A percentile compares a stretch with the other conserved stretches of the same genome.
These are phyloP conservation scores for Aspergillus puulaauensis DNA, from an alignment of 2,329 filamentous ascomycete genomes.

Conservation along the genomic window DNA sequence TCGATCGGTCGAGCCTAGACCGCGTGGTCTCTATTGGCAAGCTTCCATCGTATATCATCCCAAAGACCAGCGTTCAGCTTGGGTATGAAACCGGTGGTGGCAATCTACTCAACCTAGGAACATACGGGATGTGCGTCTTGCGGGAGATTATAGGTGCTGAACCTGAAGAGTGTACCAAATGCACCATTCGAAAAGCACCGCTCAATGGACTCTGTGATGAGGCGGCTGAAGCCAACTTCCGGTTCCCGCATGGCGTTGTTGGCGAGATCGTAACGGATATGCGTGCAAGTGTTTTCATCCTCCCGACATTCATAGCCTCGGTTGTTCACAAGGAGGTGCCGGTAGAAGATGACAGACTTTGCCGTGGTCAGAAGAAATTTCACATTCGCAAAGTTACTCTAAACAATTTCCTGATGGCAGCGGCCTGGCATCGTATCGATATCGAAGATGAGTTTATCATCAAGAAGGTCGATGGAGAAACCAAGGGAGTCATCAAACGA, in stretches of 20 bases:
- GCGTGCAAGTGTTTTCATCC: constrained; percentile 2
- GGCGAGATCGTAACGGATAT: constrained; percentile 18
- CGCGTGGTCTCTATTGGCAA: background rate
- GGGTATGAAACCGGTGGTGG: constrained; percentile 45
- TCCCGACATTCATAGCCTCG: background rate
- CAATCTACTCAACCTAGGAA: constrained; percentile 36
- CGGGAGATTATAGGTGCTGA: constrained; percentile 42
- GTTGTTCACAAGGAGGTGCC: background rate
- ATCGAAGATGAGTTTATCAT: constrained; percentile 8
- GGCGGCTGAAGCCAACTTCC: constrained; percentile 17
- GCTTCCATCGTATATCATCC: constrained; percentile 37
- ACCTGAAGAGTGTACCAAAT: constrained; percentile 38
- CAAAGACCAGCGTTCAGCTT: constrained; percentile 47
- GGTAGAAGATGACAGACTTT: background rate
- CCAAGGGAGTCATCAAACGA: constrained; percentile 6
- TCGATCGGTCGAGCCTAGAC: background rate
- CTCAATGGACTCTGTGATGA: background rate
- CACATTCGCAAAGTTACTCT: constrained; percentile 15
- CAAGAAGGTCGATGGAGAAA: background rate
- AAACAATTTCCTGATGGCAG: constrained; percentile 21
- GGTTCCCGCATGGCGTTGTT: constrained; percentile 11
- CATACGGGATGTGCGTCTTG: constrained; percentile 42
- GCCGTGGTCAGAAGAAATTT: background rate
- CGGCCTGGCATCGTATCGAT: constrained; percentile 16
- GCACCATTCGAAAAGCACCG: constrained; percentile 29